Conservation (phyloP, 1,284 basidiomycete species). For the Paramarasmius palmivorus region DNA sequence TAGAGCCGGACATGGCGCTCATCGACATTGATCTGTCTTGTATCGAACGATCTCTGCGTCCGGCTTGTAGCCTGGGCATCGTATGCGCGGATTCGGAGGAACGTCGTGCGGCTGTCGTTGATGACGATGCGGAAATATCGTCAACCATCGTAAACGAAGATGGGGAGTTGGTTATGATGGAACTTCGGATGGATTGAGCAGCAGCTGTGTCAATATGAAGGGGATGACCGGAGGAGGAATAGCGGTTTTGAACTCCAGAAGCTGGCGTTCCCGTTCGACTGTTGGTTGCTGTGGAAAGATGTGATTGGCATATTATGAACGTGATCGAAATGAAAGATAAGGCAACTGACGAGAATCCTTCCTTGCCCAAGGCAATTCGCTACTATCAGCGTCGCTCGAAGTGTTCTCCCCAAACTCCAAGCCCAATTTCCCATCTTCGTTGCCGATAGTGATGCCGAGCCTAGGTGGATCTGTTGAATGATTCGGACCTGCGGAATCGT, state of each 20-base stretch:
- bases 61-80: slow-evolving; percentile 35
- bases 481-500: slow-evolving; percentile 19
- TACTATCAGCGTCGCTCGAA: slow-evolving; percentile 47
- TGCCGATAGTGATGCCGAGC: slow-evolving; percentile 54
- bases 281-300: slow-evolving; percentile 18
- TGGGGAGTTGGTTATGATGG: slow-evolving; percentile 50
- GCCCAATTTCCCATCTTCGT: slow-evolving; percentile 53
- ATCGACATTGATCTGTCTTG: slow-evolving; percentile 77
- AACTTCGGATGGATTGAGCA: slow-evolving; percentile 36
- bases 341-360: slow-evolving; percentile 35
- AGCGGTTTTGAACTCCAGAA: slow-evolving; percentile 14
- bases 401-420: slow-evolving; percentile 52
- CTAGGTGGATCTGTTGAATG: slow-evolving; percentile 32
- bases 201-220: slow-evolving; percentile 37
- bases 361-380: slow-evolving; percentile 65
- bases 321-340: not conserved
- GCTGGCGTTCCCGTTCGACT: slow-evolving; percentile 10
- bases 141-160: slow-evolving; percentile 54
- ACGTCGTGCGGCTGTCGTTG: slow-evolving; percentile 36
- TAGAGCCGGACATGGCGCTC: slow-evolving; percentile 56
- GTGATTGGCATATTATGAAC: slow-evolving; percentile 19
- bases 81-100: slow-evolving; percentile 59
- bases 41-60: slow-evolving; percentile 53
- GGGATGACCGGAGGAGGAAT: slow-evolving; percentile 23
- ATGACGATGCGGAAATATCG: slow-evolving; percentile 18